Conservation (phyloP, 2,329 filamentous ascomycete species). For the Phoma sp. region DNA sequence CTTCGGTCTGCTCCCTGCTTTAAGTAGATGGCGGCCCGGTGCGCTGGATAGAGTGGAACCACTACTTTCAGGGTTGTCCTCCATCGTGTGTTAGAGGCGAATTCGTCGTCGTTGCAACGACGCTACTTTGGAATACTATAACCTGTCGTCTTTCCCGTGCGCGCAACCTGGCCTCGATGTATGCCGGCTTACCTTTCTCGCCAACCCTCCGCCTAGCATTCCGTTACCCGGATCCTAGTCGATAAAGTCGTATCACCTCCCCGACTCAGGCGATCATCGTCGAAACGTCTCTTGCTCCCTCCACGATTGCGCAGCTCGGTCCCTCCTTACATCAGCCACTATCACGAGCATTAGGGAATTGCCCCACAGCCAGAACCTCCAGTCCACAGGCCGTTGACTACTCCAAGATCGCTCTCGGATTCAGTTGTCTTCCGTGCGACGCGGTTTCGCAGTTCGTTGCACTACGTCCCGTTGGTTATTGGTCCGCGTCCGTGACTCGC, state of each 20-base stretch:
- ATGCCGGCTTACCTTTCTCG: conserved; percentile 25
- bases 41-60: conserved; percentile 34
- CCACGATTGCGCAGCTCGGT: conserved; percentile 29
- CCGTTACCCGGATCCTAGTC: conserved; percentile 40
- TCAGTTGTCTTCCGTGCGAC: conserved; percentile 26
- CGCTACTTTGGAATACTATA: conserved; percentile 44
- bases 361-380: conserved; percentile 13
- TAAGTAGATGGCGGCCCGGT: conserved; percentile 41
- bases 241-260: conserved; percentile 44
- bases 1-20: conserved; percentile 40
- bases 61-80: conserved; percentile 39
- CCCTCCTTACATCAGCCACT: conserved; percentile 26
- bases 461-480: conserved; percentile 37
- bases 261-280: conserved; percentile 43
- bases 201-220: conserved; percentile 37
- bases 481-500: conserved; percentile 41
- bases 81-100: conserved; percentile 37
- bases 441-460: conserved; percentile 37
- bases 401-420: conserved; percentile 22
- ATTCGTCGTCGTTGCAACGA: conserved; percentile 36
- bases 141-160: conserved; percentile 39
- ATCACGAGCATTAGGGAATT: conserved; percentile 24
- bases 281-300: conserved; percentile 33
- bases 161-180: conserved; percentile 34
- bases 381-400: conserved; percentile 19